Evolutionary conservation across 2,329 filamentous ascomycete genomes (phyloP), one percentile per base, ranked within the genome.

Genomic region (Fusarium pseudograminearum): DNA sequence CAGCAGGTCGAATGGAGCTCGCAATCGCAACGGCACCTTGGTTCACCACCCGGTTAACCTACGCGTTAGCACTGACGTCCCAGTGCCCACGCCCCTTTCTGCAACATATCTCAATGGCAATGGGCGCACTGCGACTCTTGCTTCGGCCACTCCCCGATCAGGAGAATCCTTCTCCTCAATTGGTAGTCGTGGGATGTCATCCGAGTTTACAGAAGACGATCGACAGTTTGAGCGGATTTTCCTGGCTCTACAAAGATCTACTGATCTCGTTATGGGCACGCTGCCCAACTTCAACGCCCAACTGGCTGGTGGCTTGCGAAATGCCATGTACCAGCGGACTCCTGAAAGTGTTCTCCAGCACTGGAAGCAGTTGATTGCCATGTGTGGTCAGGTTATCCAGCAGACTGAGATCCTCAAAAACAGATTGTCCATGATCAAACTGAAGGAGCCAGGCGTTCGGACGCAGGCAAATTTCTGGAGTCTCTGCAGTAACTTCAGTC

Each of bases 211-310:
- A 4, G 91, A 93, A 69, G 93, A 97, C 67, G 93, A 97, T 72
- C 86, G 87, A 18, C 86, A 90, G 30, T 97, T 97, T 71, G 94
- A 97, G 67, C 88, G 85, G 65, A 93, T 98, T 24, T 97, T 93
- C 80, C 77, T 93, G 34, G 91, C 91, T 46, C 83, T 97, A 26
- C 89, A 90, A 46, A 87, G 86, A 56, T 92, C 93, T 1, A 90
- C 91, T 22, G 91, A 94, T 50, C 83, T 93, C 50, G 90, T 93
- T 30, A 85, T 92, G 70, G 87, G 88, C 42, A 90, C 89, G 3
- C 82, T 97, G 28, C 93, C 93, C 1, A 83, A 83, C 57, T 89
- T 93, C 66, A 89, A 89, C 64, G 84, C 83, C 52, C 91, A 94
- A 66, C 89, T 96, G 65, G 80, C 84, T 31, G 83, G 84, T 12